phyloP scores from a whole-genome alignment of 257 asterid species.

The Echites panduratus region DNA sequence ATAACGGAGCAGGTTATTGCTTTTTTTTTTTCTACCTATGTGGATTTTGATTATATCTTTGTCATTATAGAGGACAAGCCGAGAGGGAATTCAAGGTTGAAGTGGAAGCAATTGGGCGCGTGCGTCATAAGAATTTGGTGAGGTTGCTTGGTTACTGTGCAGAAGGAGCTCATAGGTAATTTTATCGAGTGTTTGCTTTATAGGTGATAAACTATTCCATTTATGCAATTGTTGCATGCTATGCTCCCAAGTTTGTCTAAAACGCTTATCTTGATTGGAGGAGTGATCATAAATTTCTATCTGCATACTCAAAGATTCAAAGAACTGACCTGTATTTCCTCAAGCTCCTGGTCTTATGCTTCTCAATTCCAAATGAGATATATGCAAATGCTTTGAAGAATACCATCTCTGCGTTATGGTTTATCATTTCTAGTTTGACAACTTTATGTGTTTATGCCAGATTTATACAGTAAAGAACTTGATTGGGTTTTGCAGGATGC shows the following conservation, averaged over 20 bases:
- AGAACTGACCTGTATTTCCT: not conserved
- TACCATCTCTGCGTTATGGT: not conserved
- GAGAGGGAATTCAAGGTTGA: conserved; percentile 93
- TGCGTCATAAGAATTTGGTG: conserved; percentile 84
- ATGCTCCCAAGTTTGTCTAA: not conserved
- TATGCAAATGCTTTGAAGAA: not conserved
- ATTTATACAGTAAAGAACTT: not conserved
- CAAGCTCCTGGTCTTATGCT: not conserved
- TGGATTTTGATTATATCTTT: conserved; percentile 3
- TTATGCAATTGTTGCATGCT: not conserved
- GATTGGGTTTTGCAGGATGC: conserved; percentile 47
- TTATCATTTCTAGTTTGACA: not conserved
- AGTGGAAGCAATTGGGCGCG: conserved; percentile 92
- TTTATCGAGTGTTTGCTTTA: not conserved
- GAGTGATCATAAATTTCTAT: not conserved
- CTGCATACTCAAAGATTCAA: not conserved
- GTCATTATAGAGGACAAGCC: conserved; percentile 73
- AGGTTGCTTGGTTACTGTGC: conserved; percentile 89
- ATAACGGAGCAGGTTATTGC: not conserved
- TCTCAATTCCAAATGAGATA: not conserved
- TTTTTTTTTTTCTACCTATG: conserved; percentile 4
- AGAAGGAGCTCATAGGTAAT: conserved; percentile 91
- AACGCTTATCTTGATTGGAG: not conserved
- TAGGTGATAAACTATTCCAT: not conserved
- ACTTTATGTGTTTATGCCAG: not conserved